Percentiles rank a stretch among this genome's conserved stretches.
These are phyloP conservation scores for Russula olivacea DNA, from an alignment of 768 basidiomycete species.

Conservation along the genomic window DNA sequence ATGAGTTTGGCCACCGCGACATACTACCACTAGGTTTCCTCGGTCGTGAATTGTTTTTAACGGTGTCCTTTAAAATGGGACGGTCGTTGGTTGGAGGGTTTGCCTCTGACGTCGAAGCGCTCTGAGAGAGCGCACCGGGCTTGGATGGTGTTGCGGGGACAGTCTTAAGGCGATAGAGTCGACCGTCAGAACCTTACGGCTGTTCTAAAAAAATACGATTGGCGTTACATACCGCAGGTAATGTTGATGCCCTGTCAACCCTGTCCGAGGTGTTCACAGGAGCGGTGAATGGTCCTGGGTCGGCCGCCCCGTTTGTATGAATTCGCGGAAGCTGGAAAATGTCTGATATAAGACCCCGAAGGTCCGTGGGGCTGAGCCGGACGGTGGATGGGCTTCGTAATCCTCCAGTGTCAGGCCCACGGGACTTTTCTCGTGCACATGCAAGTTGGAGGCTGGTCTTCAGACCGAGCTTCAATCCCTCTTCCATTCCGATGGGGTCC, in stretches of 20 bases:
- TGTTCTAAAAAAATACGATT: background rate
- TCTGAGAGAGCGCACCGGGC: slow-evolving; percentile 6
- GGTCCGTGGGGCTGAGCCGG: background rate
- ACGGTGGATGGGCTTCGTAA: slow-evolving; percentile 12
- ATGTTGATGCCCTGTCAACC: slow-evolving; percentile 7
- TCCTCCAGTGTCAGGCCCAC: slow-evolving; percentile 10
- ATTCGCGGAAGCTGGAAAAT: slow-evolving; percentile 11
- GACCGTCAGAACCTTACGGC: background rate
- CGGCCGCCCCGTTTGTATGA: background rate
- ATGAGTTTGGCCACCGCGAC: background rate
- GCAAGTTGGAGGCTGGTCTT: slow-evolving; percentile 36
- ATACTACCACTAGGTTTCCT: background rate
- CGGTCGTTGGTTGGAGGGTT: background rate
- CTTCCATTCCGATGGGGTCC: slow-evolving; percentile 35
- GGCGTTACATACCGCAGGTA: slow-evolving; percentile 6
- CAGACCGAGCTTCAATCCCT: slow-evolving; percentile 40
- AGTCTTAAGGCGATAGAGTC: slow-evolving; percentile 1
- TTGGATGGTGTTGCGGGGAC: slow-evolving; percentile 12
- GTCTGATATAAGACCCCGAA: background rate
- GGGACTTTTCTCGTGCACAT: slow-evolving; percentile 34
- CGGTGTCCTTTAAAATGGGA: background rate
- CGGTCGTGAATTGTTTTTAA: background rate
- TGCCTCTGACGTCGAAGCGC: background rate
- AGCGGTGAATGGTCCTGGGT: slow-evolving; percentile 1
- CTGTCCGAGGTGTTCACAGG: background rate